These are phyloP conservation scores for Botryotinia convoluta DNA, from an alignment of 2,329 filamentous ascomycete genomes.

Conservation along the genomic window DNA sequence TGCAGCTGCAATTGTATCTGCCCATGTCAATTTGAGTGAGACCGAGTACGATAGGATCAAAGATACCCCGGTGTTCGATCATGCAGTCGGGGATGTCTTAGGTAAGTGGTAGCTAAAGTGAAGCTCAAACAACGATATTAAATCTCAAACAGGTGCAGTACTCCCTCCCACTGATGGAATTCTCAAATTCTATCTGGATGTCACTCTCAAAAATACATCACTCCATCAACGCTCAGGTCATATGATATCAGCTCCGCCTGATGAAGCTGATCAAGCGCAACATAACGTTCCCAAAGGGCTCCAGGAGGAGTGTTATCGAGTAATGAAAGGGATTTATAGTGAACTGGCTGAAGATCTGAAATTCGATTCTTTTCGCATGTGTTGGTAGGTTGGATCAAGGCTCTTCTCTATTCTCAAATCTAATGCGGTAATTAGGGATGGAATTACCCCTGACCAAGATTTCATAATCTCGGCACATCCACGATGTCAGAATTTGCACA, in stretches of 20 bases:
- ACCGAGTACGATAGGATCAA: slow-evolving; percentile 49
- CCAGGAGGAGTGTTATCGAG: slow-evolving; percentile 43
- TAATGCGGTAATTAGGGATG: slow-evolving; percentile 48
- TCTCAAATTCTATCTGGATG: slow-evolving; percentile 61
- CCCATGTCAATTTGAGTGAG: slow-evolving; percentile 46
- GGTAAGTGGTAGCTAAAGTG: slow-evolving; percentile 36
- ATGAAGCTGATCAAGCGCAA: slow-evolving; percentile 43
- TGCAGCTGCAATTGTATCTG: slow-evolving; percentile 55
- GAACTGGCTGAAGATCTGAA: slow-evolving; percentile 41
- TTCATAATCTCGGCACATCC: slow-evolving; percentile 58
- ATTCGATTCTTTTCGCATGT: slow-evolving; percentile 47
- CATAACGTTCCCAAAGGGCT: slow-evolving; percentile 43
- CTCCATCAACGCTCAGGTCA: slow-evolving; percentile 48
- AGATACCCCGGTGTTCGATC: slow-evolving; percentile 53
- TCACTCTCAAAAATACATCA: slow-evolving; percentile 55
- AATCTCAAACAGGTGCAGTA: slow-evolving; percentile 25
- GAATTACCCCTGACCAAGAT: slow-evolving; percentile 60
- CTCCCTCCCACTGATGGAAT: slow-evolving; percentile 49
- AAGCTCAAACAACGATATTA: background rate
- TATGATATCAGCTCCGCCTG: slow-evolving; percentile 51
- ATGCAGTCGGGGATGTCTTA: slow-evolving; percentile 44
- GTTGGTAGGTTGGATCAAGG: slow-evolving; percentile 41
- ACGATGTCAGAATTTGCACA: slow-evolving; percentile 52
- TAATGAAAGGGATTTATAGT: slow-evolving; percentile 45
- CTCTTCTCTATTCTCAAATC: background rate